Evolutionary conservation across 345 rosid genomes (phyloP).

Genomic region (Salix arbutifolia): DNA sequence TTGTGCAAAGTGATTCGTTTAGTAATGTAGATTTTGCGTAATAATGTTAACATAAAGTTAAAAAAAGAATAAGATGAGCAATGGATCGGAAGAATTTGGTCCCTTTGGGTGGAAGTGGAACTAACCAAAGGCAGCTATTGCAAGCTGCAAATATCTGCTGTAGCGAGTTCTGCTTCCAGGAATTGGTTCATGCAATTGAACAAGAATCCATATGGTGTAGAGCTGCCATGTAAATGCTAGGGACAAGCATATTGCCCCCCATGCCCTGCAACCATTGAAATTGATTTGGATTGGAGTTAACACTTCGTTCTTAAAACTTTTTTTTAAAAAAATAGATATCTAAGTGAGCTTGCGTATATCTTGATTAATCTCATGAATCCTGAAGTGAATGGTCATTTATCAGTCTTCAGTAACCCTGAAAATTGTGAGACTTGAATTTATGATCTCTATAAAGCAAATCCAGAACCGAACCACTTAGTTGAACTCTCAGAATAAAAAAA

Average conservation of each 20-base stretch:
- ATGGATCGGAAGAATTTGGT: background rate
- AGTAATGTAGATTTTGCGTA: too few species aligned
- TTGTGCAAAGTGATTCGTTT: too few species aligned
- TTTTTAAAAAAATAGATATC: too few species aligned
- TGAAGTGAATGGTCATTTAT: too few species aligned
- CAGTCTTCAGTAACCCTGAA: accelerated
- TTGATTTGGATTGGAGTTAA: background rate
- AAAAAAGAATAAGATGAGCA: too few species aligned
- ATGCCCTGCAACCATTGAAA: slow-evolving; percentile 30
- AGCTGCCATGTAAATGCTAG: slow-evolving; percentile 40
- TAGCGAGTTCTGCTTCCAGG: slow-evolving; percentile 37
- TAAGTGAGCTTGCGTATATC: too few species aligned
- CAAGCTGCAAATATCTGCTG: slow-evolving; percentile 53
- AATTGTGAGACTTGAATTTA: too few species aligned
- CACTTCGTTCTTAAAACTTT: too few species aligned
- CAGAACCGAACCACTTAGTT: too few species aligned
- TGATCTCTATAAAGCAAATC: too few species aligned
- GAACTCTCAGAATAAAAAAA: too few species aligned
- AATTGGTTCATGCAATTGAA: slow-evolving; percentile 36
- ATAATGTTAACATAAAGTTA: background rate
- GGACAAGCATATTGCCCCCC: slow-evolving; percentile 38
- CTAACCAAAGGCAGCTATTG: slow-evolving; percentile 48
- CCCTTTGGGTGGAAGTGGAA: background rate
- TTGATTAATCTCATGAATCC: too few species aligned
- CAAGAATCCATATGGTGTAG: slow-evolving; percentile 44